These are phyloP conservation scores for Lactarius sp. DNA, from an alignment of 768 basidiomycete species.

Conservation along the genomic window DNA sequence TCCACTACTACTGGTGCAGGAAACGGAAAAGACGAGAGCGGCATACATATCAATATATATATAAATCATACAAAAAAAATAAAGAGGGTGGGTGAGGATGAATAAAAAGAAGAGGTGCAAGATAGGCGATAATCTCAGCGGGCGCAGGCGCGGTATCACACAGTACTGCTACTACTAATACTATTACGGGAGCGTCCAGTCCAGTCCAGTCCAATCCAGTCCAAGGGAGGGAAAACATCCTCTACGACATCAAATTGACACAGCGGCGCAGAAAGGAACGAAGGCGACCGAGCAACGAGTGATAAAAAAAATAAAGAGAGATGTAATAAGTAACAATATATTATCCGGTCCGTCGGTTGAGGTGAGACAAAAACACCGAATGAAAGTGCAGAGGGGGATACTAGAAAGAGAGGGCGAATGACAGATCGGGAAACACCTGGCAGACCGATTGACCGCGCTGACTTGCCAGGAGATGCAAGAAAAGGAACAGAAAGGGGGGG, in stretches of 20 bases:
- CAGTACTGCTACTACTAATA: slow-evolving; percentile 1
- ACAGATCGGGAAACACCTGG: not conserved
- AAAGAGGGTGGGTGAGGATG: not conserved
- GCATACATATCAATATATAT: slow-evolving; percentile 18
- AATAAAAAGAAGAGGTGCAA: not conserved
- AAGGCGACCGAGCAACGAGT: not conserved
- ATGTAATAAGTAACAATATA: not conserved
- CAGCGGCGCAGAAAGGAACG: not conserved
- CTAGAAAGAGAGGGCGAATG: not conserved
- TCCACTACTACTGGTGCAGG: slow-evolving; percentile 15
- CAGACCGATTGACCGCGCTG: not conserved
- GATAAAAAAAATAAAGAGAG: not conserved
- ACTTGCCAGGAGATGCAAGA: not conserved
- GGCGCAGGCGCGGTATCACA: not conserved
- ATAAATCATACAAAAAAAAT: not conserved
- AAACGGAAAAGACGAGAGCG: not conserved
- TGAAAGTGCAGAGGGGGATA: not conserved
- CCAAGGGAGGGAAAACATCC: not conserved
- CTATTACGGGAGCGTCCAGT: slow-evolving; percentile 1
- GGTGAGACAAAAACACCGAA: not conserved
- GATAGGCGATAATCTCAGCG: slow-evolving; percentile 6
- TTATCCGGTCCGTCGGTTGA: slow-evolving; percentile 6
- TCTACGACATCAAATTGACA: not conserved
- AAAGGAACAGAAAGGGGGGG: not conserved
- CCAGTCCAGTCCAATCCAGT: not conserved